A percentile compares a stretch with the other conserved stretches of the same genome.
These are phyloP conservation scores for Xerocomus cyaneibrunnescens DNA, from an alignment of 1,284 basidiomycete genomes.

Conservation along the genomic window DNA sequence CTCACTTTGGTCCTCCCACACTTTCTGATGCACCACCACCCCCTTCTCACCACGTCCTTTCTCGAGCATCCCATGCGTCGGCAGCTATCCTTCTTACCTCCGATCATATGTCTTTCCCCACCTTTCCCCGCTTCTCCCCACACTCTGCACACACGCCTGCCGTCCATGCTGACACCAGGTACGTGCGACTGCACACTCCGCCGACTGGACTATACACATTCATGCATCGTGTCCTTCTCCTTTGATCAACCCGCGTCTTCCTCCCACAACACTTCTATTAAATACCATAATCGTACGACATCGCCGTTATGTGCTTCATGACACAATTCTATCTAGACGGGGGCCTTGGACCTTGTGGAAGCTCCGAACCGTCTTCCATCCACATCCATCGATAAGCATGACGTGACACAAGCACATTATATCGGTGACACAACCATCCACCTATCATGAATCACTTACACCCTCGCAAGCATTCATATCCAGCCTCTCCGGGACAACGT, in stretches of 20 bases:
- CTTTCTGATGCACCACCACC: neutral
- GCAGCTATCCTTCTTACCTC: conserved; percentile 4
- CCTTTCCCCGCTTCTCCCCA: conserved; percentile 31
- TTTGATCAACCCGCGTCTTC: conserved; percentile 21
- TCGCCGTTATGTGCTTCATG: conserved; percentile 14
- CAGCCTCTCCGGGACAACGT: neutral
- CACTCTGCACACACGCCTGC: conserved; percentile 1
- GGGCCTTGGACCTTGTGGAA: conserved; percentile 6
- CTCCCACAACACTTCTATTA: conserved; percentile 24
- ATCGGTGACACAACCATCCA: neutral
- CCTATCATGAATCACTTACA: conserved; percentile 1
- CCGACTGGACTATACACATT: conserved; percentile 10
- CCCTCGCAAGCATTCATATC: conserved; percentile 1
- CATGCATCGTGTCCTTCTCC: conserved; percentile 12
- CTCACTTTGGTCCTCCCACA: conserved; percentile 8
- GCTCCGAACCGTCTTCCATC: conserved; percentile 1
- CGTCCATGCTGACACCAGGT: neutral
- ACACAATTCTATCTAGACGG: conserved; percentile 9
- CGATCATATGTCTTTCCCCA: conserved; percentile 15
- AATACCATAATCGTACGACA: conserved; percentile 24
- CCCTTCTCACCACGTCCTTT: conserved; percentile 1
- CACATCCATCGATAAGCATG: conserved; percentile 1
- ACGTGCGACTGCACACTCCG: neutral
- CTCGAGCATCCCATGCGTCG: conserved; percentile 1
- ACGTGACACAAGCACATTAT: neutral